Evolutionary conservation across 768 basidiomycete genomes (phyloP), one percentile per base, ranked within the genome.

Genomic region (Mycena sanguinolenta): DNA sequence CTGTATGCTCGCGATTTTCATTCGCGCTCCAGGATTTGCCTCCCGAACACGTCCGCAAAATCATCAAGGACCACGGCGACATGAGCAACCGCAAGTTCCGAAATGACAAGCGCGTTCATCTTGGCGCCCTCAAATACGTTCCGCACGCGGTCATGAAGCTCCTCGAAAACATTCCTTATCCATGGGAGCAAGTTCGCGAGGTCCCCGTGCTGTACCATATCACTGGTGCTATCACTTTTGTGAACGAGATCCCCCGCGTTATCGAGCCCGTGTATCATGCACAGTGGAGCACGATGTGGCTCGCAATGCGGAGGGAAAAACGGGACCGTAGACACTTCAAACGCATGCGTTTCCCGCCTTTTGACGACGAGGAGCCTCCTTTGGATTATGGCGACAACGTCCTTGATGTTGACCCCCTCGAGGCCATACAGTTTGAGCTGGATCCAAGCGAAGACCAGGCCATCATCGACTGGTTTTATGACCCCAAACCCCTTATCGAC

Each of bases 231-330:
- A 99, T 99, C 82, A 99, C 98, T 3, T 99, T 99, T 77, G 98
- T 99, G 74, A 99, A 98, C 83, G 96, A 99, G 81, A 93, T 98
- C 44, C 98, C 98, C 50, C 92, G 95, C 55, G 90, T 99, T 74
- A 94, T 99, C 71, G 98, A 99, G 80, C 98, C 98, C 8, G 90
- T 99, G 13, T 99, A 98, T 81, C 98, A 99, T 80, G 96, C 98
- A 1, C 98, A 99, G 77, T 99, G 98, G 98, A 97, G 95, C 78
- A 94, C 95, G 7, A 99, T 99, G 98, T 99, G 98, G 98, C 85
- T 99, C 54, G 97, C 98, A 14, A 99, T 99, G 98, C 88, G 98
- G 69, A 86, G 98, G 70, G 98, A 99, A 84, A 99, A 99, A 86
- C 90, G 98, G 66, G 98, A 99, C 80, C 94, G 98, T 79, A 86